Conservation (phyloP, 179 eudicot genomes). For the Dionaea muscipula region DNA sequence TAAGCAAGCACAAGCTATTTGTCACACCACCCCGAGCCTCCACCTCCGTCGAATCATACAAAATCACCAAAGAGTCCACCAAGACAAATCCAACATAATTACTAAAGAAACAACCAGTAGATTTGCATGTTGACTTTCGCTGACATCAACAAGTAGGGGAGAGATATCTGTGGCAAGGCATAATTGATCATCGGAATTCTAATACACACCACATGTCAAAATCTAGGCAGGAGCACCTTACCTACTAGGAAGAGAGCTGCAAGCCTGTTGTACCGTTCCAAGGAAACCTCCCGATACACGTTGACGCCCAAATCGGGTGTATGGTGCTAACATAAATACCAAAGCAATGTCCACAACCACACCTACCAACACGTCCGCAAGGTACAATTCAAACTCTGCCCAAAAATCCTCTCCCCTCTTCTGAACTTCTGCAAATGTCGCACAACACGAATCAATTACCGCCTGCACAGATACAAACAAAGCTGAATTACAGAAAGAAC, state of each 20-base stretch:
- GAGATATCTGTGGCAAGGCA: too few species aligned
- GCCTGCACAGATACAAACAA: conserved; percentile 37
- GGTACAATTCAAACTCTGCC: conserved; percentile 88
- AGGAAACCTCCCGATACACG: conserved; percentile 40
- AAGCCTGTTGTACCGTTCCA: conserved; percentile 44
- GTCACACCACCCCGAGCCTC: too few species aligned
- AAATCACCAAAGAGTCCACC: too few species aligned
- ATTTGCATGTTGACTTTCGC: too few species aligned
- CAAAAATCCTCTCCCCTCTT: conserved; percentile 87
- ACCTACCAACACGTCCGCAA: conserved; percentile 85
- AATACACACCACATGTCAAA: background rate
- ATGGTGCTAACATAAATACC: conserved; percentile 93
- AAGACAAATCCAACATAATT: too few species aligned
- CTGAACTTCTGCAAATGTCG: conserved; percentile 89
- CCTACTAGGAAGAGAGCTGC: conserved; percentile 80
- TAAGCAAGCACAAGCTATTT: too few species aligned
- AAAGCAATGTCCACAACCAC: conserved; percentile 76
- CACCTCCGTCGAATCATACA: too few species aligned
- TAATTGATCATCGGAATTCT: too few species aligned
- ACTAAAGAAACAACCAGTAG: too few species aligned
- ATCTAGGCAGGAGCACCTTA: conserved; percentile 6
- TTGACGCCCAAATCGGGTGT: conserved; percentile 68
- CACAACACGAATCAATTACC: conserved; percentile 86
- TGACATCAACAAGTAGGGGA: too few species aligned
- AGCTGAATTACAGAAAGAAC: background rate